Conservation (phyloP, 1,139 yeast species). For the Geotrichum restrictum region DNA sequence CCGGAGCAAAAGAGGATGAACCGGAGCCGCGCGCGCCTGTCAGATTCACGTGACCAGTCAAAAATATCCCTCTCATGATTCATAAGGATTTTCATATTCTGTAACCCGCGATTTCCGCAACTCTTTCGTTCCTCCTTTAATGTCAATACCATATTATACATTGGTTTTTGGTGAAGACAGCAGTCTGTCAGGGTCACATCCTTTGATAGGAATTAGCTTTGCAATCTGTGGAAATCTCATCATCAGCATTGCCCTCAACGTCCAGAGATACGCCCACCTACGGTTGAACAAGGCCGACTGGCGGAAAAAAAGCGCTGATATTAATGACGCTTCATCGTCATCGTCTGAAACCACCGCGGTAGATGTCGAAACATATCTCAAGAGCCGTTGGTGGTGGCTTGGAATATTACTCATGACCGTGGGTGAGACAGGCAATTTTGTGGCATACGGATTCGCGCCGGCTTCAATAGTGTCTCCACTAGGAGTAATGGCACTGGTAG, state of each 20-base stretch:
- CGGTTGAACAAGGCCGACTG: conserved; percentile 17
- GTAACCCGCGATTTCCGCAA: too few relatives aligned
- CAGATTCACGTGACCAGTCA: too few relatives aligned
- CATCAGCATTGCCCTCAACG: conserved; percentile 40
- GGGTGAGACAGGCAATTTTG: conserved; percentile 46
- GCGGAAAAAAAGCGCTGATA: not conserved
- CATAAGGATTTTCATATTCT: too few relatives aligned
- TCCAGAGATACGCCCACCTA: conserved; percentile 42
- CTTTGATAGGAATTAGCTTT: conserved; percentile 36
- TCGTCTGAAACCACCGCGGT: conserved; percentile 1
- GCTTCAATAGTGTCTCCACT: conserved; percentile 47
- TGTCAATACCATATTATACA: not conserved
- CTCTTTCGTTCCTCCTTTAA: not conserved
- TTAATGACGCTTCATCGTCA: not conserved
- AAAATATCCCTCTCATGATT: too few relatives aligned
- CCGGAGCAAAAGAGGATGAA: too few relatives aligned
- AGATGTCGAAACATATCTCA: conserved; percentile 26
- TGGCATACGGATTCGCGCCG: conserved; percentile 47
- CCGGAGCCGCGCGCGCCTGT: too few relatives aligned
- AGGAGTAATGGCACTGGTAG: conserved; percentile 46
- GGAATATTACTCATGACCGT: conserved; percentile 43
- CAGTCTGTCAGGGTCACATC: conserved; percentile 20
- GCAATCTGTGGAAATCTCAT: conserved; percentile 41
- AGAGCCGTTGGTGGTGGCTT: conserved; percentile 40
- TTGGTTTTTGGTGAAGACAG: not conserved